Conservation (phyloP, 225 moss, liverwort and hornwort species). For the Thuidium tamariscinum region DNA sequence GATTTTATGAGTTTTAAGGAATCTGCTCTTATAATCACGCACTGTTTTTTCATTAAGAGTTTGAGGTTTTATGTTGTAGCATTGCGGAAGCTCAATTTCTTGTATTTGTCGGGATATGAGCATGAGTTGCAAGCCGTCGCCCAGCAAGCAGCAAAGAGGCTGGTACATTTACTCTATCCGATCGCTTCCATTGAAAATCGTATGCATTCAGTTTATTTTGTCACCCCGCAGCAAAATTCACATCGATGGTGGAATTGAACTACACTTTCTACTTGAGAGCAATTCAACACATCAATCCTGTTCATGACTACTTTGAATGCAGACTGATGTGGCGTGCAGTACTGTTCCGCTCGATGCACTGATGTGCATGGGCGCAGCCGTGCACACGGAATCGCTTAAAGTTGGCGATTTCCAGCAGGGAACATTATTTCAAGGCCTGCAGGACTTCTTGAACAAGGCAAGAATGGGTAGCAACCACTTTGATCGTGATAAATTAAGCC, state of each 20-base stretch:
- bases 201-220: not conserved
- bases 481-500: constrained; percentile 68
- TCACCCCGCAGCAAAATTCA: not conserved
- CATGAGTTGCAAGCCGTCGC: constrained; percentile 70
- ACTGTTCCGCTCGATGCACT: constrained; percentile 64
- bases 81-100: constrained; percentile 56
- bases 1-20: not conserved
- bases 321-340: constrained; percentile 63
- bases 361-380: constrained; percentile 35
- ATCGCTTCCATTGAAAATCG: not conserved
- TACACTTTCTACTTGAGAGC: not conserved
- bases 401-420: constrained; percentile 60
- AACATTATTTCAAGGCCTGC: constrained; percentile 56
- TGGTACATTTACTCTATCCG: constrained; percentile 17
- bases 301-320: not conserved
- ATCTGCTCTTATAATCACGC: not conserved
- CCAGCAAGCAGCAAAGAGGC: constrained; percentile 46
- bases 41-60: not conserved
- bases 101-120: constrained; percentile 68
- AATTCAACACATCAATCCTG: not conserved
- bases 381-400: constrained; percentile 46
- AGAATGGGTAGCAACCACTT: constrained; percentile 88
- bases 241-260: not conserved
- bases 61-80: constrained; percentile 14
- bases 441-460: constrained; percentile 71